Percentiles rank a stretch among this genome's conserved stretches.
Conservation (phyloP, 192 early-diverging fungal species). For the Dispira simplex region DNA sequence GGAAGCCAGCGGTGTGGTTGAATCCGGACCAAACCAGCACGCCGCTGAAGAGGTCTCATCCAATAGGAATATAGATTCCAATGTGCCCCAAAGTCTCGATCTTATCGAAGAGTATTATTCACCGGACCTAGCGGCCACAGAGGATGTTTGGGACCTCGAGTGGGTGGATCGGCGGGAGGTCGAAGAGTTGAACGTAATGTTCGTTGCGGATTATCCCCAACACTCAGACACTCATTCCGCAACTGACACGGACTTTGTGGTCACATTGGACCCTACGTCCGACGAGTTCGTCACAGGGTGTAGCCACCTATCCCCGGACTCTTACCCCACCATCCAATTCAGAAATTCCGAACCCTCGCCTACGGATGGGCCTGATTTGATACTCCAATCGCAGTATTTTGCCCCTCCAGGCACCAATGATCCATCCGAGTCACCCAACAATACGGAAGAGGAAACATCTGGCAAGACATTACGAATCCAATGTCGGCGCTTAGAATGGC, state of each 20-base stretch:
- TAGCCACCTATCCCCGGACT: background rate
- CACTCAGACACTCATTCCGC: background rate
- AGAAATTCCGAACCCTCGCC: background rate
- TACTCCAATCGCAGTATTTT: slow-evolving; percentile 10
- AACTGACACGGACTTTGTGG: background rate
- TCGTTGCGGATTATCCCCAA: slow-evolving; percentile 5
- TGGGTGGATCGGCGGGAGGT: slow-evolving; percentile 10
- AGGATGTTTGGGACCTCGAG: slow-evolving; percentile 1
- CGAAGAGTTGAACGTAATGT: background rate
- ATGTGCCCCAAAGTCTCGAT: background rate
- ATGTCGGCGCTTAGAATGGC: slow-evolving; percentile 26
- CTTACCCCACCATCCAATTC: background rate
- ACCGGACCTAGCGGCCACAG: background rate
- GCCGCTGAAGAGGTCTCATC: no score
- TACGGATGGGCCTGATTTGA: background rate
- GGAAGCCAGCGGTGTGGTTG: no score
- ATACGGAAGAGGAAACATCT: background rate
- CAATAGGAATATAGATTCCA: background rate
- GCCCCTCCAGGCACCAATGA: background rate
- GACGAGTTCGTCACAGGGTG: background rate
- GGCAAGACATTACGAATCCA: background rate
- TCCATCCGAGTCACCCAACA: background rate
- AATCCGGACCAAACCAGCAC: no score
- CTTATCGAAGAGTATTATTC: slow-evolving; percentile 11
- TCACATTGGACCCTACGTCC: background rate